Base-by-base conservation (phyloP, 345 rosid genomes). In the Acer negundo region DNA sequence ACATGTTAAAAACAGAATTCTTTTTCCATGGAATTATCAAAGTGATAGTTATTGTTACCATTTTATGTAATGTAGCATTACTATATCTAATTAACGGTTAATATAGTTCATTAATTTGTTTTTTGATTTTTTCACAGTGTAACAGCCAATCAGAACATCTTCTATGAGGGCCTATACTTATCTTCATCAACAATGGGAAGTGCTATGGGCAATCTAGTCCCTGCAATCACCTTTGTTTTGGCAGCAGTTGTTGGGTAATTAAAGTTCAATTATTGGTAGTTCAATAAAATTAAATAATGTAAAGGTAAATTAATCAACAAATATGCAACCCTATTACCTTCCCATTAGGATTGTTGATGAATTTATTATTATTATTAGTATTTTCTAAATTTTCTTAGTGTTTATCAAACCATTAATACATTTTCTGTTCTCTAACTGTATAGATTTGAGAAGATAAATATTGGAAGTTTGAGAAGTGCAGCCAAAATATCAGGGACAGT, bases 401-500 rank as follows among this genome's bases (percentile, higher is more conserved):
- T 31, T 31, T 31, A 31, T 31, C 16, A 47, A 47, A 47, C 56
- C 15, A 51, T 51, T 51, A 15, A 51, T 51, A 40, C 55, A 51
- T 47, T 59, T 28, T 26, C 35, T 61, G 2, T 67, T 74, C 72
- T 74, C 10, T 24, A 66, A 70, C 23, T 69, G 9, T 62, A 31
- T 69, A 93, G 96, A 80, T 76, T 91, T 44, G 98, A 91, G 87
- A 88, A 84, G 66, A 80, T 93, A 59, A 80, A 87, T 13, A 56
- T 87, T 11, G n/a, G 83, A 80, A 84, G 89, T 82, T 16, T 68
- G 51, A 84, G 92, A 83, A 87, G 94, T 68, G 51, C 85, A 38
- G 91, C 92, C 1, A 93, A 93, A 84, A 78, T 91, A 19, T 49
- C 40, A 17, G 98, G 98, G 65, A 93, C 97, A 0, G 53, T 82